Conservation (phyloP, 495 filamentous ascomycete genomes). For the Xylaria sp. region DNA sequence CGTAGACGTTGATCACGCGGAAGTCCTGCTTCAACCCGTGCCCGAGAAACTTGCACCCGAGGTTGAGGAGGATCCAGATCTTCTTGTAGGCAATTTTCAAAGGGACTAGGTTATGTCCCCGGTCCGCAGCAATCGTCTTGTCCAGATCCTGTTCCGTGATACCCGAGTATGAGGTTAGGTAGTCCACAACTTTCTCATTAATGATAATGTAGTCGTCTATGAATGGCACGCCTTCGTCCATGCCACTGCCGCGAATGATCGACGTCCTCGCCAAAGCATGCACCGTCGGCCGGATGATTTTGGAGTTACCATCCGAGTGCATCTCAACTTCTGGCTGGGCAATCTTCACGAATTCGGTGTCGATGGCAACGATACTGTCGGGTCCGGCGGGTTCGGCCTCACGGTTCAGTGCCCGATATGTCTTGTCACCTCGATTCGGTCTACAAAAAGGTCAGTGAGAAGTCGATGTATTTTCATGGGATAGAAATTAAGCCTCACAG, state of each 20-base stretch:
- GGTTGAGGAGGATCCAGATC: slow-evolving; percentile 93
- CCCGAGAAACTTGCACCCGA: slow-evolving; percentile 92
- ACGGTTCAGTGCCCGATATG: slow-evolving; percentile 66
- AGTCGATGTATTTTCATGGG: not conserved
- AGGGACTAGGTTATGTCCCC: slow-evolving; percentile 75
- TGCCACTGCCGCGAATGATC: slow-evolving; percentile 79
- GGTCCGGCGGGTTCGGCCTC: slow-evolving; percentile 69
- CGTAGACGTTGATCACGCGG: slow-evolving; percentile 95
- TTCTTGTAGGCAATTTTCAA: slow-evolving; percentile 97
- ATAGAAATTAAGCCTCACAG: slow-evolving; percentile 53
- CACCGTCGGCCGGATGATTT: slow-evolving; percentile 83
- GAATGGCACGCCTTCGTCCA: slow-evolving; percentile 80
- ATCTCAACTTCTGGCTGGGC: slow-evolving; percentile 92
- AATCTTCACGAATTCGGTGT: slow-evolving; percentile 93
- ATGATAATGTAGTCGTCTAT: slow-evolving; percentile 97
- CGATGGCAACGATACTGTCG: slow-evolving; percentile 82
- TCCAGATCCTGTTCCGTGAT: slow-evolving; percentile 87
- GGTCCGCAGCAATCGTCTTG: slow-evolving; percentile 63
- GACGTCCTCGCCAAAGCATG: slow-evolving; percentile 88
- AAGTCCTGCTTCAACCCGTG: slow-evolving; percentile 94
- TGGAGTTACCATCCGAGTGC: slow-evolving; percentile 85
- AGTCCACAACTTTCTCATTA: slow-evolving; percentile 91
- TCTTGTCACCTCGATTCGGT: slow-evolving; percentile 49
- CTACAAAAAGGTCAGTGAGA: slow-evolving; percentile 34
- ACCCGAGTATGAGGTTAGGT: slow-evolving; percentile 90